phyloP scores from a whole-genome alignment of 441 rosid species.

The Viola pubescens region DNA sequence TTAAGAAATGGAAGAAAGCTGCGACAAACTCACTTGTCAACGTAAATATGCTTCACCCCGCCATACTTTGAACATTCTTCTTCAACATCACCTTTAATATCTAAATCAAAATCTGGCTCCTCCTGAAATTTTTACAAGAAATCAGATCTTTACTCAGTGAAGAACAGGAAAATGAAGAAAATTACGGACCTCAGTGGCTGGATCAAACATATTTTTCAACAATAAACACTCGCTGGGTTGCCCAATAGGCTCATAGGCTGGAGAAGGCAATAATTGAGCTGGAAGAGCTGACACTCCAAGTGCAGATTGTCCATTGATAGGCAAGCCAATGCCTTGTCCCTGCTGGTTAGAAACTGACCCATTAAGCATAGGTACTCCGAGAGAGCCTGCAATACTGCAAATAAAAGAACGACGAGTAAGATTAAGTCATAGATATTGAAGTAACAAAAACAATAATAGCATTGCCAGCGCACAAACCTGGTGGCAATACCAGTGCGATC shows the following conservation, averaged over 20 bases:
- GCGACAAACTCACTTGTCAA: conserved; percentile 58
- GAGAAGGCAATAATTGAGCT: conserved; percentile 37
- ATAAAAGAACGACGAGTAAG: neutral
- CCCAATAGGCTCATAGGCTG: conserved; percentile 55
- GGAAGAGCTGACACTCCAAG: conserved; percentile 46
- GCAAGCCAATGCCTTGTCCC: conserved; percentile 38
- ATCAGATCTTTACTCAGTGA: conserved; percentile 5
- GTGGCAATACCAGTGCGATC: conserved; percentile 83
- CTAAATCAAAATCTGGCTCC: conserved; percentile 74
- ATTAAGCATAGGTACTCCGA: conserved; percentile 59
- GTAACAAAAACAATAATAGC: neutral
- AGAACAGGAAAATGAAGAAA: conserved; percentile 8
- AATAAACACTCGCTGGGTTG: conserved; percentile 71
- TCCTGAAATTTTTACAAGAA: conserved; percentile 36
- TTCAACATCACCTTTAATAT: conserved; percentile 70
- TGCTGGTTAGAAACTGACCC: conserved; percentile 47
- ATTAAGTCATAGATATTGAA: neutral
- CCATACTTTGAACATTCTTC: conserved; percentile 84
- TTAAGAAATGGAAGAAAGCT: too few relatives aligned
- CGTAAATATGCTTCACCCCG: conserved; percentile 52
- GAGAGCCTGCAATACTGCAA: conserved; percentile 53
- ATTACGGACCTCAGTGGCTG: conserved; percentile 63
- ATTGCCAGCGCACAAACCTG: conserved; percentile 36
- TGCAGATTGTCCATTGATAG: conserved; percentile 42
- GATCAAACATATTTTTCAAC: conserved; percentile 87